These are phyloP conservation scores for Haplosporangium sp. DNA, from an alignment of 371 early-diverging fungal genomes.

Conservation along the genomic window DNA sequence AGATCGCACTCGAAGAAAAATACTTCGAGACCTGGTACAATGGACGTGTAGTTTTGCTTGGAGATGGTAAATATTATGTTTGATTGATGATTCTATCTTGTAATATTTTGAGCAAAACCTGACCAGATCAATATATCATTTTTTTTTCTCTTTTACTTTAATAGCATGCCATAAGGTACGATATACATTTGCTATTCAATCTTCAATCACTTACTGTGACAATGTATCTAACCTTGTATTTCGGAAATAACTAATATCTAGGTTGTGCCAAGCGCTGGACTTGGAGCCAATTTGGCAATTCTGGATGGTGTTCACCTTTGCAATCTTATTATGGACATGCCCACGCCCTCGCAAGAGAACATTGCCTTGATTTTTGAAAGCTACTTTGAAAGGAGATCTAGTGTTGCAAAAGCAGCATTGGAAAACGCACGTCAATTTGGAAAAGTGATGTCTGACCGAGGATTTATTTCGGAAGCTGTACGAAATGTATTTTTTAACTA, in stretches of 20 bases:
- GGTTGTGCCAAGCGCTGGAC: constrained; percentile 51
- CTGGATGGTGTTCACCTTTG: constrained; percentile 44
- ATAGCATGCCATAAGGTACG: constrained; percentile 48
- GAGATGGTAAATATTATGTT: constrained; percentile 34
- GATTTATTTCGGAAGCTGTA: constrained; percentile 23
- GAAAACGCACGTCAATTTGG: constrained; percentile 49
- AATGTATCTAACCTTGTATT: too few relatives aligned
- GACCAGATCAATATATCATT: background rate
- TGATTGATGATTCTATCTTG: too few relatives aligned
- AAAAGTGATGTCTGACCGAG: constrained; percentile 49
- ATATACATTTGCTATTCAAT: background rate
- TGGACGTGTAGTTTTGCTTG: constrained; percentile 45
- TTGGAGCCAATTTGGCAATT: constrained; percentile 51
- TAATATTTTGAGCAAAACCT: too few relatives aligned
- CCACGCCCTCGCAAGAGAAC: constrained; percentile 24
- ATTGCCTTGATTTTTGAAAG: constrained; percentile 37
- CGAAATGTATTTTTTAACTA: constrained; percentile 50
- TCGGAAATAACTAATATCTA: background rate
- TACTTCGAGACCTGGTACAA: constrained; percentile 45
- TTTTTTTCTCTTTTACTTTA: background rate
- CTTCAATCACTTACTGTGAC: too few relatives aligned
- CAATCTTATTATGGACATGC: constrained; percentile 43
- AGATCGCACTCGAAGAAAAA: constrained; percentile 49
- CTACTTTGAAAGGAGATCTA: constrained; percentile 35
- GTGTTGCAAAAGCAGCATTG: constrained; percentile 41